These are phyloP conservation scores for Sanghuangporus sanghuang DNA, from an alignment of 1,284 basidiomycete species.

Conservation along the genomic window DNA sequence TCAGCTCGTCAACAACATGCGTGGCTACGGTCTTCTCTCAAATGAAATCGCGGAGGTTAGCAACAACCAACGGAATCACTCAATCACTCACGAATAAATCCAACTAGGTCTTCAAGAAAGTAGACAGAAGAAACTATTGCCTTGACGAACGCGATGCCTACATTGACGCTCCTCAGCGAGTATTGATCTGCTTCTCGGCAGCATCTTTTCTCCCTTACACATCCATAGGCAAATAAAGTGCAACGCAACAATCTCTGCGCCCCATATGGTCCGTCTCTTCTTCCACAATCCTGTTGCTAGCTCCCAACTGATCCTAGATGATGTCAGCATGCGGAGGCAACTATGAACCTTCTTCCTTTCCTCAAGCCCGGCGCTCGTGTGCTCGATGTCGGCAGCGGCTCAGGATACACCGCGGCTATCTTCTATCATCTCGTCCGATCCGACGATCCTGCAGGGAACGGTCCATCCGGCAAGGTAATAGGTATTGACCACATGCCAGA, in stretches of 20 bases:
- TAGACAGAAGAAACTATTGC: constrained; percentile 76
- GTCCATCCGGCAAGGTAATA: constrained; percentile 59
- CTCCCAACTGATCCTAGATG: not conserved
- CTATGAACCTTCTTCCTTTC: constrained; percentile 67
- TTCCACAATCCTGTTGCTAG: not conserved
- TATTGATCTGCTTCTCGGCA: constrained; percentile 13
- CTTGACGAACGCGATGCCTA: constrained; percentile 53
- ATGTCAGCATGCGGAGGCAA: constrained; percentile 74
- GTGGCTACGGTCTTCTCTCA: constrained; percentile 46
- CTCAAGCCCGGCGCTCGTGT: constrained; percentile 67
- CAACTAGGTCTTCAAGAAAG: constrained; percentile 61
- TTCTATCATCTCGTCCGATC: constrained; percentile 65
- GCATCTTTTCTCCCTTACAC: not conserved
- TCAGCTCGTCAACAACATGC: constrained; percentile 71
- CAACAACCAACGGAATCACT: not conserved
- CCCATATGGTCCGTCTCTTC: constrained; percentile 67
- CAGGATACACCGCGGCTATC: constrained; percentile 74
- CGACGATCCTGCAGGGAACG: constrained; percentile 29
- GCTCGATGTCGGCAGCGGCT: constrained; percentile 79
- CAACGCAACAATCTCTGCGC: constrained; percentile 85
- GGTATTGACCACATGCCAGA: constrained; percentile 91
- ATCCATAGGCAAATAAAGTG: constrained; percentile 60
- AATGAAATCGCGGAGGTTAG: constrained; percentile 45
- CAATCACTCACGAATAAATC: not conserved
- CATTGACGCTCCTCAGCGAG: constrained; percentile 73